phyloP scores from a whole-genome alignment of 2,329 filamentous ascomycete species.

The Aspergillus piperis region DNA sequence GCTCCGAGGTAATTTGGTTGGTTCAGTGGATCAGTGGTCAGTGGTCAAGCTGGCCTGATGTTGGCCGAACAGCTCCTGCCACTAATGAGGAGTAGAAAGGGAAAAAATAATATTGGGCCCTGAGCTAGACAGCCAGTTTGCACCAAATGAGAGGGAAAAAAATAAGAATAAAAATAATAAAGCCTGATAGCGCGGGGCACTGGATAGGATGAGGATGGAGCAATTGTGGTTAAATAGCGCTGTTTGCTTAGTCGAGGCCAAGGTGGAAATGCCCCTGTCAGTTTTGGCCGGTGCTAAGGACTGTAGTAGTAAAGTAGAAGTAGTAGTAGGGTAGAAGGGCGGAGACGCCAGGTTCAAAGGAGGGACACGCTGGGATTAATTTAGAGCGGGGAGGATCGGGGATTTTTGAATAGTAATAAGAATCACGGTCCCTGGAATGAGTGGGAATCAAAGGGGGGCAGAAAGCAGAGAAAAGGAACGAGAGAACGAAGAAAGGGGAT shows the following conservation, averaged over 20 bases:
- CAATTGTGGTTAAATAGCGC: constrained; percentile 17
- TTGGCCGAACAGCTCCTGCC: constrained; percentile 22
- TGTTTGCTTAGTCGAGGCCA: constrained; percentile 8
- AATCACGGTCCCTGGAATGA: not conserved
- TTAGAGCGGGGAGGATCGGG: not conserved
- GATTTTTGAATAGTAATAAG: not conserved
- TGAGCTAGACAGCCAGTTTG: constrained; percentile 25
- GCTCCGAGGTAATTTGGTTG: constrained; percentile 4
- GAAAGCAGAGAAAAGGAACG: constrained; percentile 5
- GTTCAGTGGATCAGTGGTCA: constrained; percentile 1
- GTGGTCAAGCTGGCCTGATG: constrained; percentile 24
- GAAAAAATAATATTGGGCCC: constrained; percentile 18
- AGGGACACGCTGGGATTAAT: not conserved
- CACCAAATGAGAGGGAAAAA: constrained; percentile 14
- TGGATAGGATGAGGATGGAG: constrained; percentile 10
- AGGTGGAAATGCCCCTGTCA: not conserved
- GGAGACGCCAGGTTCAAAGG: not conserved
- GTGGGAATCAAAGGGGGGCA: not conserved
- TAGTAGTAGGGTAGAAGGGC: not conserved
- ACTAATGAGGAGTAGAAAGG: constrained; percentile 18
- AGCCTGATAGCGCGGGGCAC: constrained; percentile 21
- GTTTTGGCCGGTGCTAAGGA: not conserved
- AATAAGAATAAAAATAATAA: not conserved
- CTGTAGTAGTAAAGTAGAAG: not conserved
- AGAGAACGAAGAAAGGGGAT: constrained; percentile 25